Percentiles rank a stretch among this genome's conserved stretches.
phyloP scores from a whole-genome alignment of 2,329 filamentous ascomycete species.

The Hansfordia pulvinata region DNA sequence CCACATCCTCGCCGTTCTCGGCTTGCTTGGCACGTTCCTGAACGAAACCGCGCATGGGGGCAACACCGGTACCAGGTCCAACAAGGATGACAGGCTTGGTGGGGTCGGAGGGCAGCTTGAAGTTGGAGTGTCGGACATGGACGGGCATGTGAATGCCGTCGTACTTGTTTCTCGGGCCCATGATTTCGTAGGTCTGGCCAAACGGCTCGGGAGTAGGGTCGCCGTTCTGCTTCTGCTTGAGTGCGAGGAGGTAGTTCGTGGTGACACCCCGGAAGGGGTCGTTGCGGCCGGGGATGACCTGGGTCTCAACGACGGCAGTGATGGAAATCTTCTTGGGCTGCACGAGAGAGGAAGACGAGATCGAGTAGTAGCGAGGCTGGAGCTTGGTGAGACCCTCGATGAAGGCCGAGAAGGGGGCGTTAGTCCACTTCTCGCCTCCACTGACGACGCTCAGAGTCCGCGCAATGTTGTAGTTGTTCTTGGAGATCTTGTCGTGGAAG shows the following conservation, averaged over 20 bases:
- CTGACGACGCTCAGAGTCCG: conserved; percentile 65
- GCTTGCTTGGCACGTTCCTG: conserved; percentile 84
- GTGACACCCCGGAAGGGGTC: conserved; percentile 84
- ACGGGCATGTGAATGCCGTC: conserved; percentile 90
- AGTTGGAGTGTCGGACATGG: conserved; percentile 95
- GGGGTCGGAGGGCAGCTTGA: conserved; percentile 94
- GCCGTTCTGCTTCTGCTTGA: conserved; percentile 94
- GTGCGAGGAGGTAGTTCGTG: conserved; percentile 87
- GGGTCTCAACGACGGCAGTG: conserved; percentile 84
- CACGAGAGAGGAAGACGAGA: conserved; percentile 89
- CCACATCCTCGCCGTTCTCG: conserved; percentile 67
- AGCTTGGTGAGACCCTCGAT: conserved; percentile 91
- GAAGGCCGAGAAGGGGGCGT: conserved; percentile 84
- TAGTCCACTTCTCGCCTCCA: conserved; percentile 64
- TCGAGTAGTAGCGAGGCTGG: conserved; percentile 97
- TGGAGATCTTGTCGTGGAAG: conserved; percentile 75
- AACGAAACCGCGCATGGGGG: conserved; percentile 89
- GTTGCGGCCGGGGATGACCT: conserved; percentile 60
- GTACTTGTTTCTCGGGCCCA: conserved; percentile 89
- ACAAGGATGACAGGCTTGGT: conserved; percentile 92
- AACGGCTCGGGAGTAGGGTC: conserved; percentile 71
- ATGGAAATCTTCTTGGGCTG: conserved; percentile 93
- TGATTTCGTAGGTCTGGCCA: conserved; percentile 75
- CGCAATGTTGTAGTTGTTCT: conserved; percentile 78
- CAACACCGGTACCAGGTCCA: conserved; percentile 90